These are phyloP conservation scores for Candida sp. DNA, from an alignment of 1,139 yeast genomes.

Conservation along the genomic window DNA sequence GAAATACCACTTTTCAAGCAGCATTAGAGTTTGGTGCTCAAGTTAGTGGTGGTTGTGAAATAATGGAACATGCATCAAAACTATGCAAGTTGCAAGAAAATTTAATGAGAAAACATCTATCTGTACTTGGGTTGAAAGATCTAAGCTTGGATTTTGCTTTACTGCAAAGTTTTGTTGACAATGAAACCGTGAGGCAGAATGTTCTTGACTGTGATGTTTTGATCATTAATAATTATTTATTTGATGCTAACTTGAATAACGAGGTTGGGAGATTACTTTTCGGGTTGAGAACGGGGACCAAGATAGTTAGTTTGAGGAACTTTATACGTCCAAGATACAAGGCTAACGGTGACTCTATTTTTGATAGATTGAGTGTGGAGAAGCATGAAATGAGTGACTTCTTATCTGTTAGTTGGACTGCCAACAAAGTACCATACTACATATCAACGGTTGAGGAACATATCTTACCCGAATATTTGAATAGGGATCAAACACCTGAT, in stretches of 20 bases:
- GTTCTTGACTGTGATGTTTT: conserved; percentile 68
- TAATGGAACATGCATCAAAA: conserved; percentile 78
- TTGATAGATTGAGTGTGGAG: conserved; percentile 65
- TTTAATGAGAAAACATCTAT: conserved; percentile 58
- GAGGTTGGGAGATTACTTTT: conserved; percentile 63
- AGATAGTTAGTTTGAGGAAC: conserved; percentile 74
- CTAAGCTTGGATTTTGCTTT: conserved; percentile 58
- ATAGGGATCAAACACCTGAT: conserved; percentile 7
- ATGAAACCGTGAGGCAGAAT: conserved; percentile 49
- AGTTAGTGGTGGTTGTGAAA: conserved; percentile 81
- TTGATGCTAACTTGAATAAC: conserved; percentile 68
- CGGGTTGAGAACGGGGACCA: conserved; percentile 70
- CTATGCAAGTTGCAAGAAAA: conserved; percentile 58
- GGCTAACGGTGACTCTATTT: conserved; percentile 51
- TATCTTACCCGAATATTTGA: conserved; percentile 25
- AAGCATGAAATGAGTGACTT: conserved; percentile 63
- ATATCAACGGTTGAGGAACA: conserved; percentile 64
- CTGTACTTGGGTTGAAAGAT: conserved; percentile 58
- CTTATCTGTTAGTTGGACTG: conserved; percentile 85
- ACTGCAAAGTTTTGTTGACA: conserved; percentile 69
- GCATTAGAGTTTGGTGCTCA: conserved; percentile 82
- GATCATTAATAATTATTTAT: conserved; percentile 78
- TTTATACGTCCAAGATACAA: conserved; percentile 60
- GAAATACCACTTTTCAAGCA: conserved; percentile 87
- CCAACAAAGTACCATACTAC: conserved; percentile 76